Evolutionary conservation across 305 asterid species (phyloP).

Genomic region (Fraxinus sp.): DNA sequence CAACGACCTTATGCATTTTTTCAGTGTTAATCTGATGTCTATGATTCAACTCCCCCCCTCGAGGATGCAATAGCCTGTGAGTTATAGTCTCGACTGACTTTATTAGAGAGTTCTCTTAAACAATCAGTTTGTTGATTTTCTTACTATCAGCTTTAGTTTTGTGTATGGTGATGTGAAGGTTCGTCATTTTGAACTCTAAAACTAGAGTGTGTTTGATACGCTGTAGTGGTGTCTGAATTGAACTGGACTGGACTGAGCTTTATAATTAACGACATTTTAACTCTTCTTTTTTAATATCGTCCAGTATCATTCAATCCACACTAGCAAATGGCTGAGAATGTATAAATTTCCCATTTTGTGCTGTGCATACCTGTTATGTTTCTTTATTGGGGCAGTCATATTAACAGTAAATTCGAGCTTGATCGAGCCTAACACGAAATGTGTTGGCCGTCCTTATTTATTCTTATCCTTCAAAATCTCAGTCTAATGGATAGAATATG

Average conservation of each 20-base stretch:
- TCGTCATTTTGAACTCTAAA: slow-evolving; percentile 20
- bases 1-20: slow-evolving; percentile 4
- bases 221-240: background rate
- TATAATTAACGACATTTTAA: background rate
- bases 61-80: slow-evolving; percentile 27
- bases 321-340: background rate
- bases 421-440: background rate
- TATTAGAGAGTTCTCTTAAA: slow-evolving; percentile 22
- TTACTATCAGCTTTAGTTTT: slow-evolving; percentile 28
- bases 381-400: background rate
- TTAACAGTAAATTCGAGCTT: background rate
- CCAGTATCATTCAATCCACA: background rate
- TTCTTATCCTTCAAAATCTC: background rate
- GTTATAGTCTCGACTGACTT: slow-evolving; percentile 31
- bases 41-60: slow-evolving; percentile 10
- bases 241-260: background rate
- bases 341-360: background rate
- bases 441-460: background rate
- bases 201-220: background rate
- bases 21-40: slow-evolving; percentile 16
- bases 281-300: too few species aligned
- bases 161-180: slow-evolving; percentile 26
- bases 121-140: slow-evolving; percentile 30
- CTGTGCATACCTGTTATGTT: background rate
- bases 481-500: background rate